These are phyloP conservation scores for Apiospora koreana DNA, from an alignment of 2,329 filamentous ascomycete genomes.

Conservation along the genomic window DNA sequence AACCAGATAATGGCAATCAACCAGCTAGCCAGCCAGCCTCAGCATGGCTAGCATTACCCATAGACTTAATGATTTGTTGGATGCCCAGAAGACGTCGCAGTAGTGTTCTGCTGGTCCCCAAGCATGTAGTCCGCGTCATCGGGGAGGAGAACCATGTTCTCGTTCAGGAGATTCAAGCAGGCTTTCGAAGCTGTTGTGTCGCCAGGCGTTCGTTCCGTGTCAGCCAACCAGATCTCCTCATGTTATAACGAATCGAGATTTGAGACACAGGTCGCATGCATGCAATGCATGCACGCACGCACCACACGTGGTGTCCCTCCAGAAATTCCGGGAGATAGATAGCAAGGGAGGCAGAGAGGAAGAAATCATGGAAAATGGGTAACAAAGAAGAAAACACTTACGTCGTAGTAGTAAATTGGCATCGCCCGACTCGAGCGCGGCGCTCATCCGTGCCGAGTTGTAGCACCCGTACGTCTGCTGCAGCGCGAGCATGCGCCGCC, in stretches of 20 bases:
- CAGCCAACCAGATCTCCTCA: not conserved
- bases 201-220: not conserved
- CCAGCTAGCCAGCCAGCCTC: too few species aligned
- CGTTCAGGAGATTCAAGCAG: slow-evolving; percentile 33
- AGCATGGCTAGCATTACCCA: not conserved
- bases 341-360: not conserved
- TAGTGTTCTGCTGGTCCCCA: not conserved
- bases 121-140: slow-evolving; percentile 25
- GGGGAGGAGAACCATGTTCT: slow-evolving; percentile 32
- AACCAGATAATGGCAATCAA: not conserved
- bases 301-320: not conserved
- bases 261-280: not conserved
- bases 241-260: not conserved
- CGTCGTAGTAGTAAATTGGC: slow-evolving; percentile 46
- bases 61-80: not conserved
- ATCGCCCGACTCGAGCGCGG: slow-evolving; percentile 44
- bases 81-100: not conserved
- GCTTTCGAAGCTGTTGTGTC: slow-evolving; percentile 31
- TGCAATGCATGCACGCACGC: not conserved
- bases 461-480: slow-evolving; percentile 50
- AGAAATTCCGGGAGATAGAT: not conserved
- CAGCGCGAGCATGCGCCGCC: slow-evolving; percentile 50
- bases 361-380: not conserved
- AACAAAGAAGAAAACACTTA: slow-evolving; percentile 34
- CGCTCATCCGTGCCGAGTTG: slow-evolving; percentile 49